Conservation (phyloP, 2,329 filamentous ascomycete species). For the Arthrocladium fulminans region DNA sequence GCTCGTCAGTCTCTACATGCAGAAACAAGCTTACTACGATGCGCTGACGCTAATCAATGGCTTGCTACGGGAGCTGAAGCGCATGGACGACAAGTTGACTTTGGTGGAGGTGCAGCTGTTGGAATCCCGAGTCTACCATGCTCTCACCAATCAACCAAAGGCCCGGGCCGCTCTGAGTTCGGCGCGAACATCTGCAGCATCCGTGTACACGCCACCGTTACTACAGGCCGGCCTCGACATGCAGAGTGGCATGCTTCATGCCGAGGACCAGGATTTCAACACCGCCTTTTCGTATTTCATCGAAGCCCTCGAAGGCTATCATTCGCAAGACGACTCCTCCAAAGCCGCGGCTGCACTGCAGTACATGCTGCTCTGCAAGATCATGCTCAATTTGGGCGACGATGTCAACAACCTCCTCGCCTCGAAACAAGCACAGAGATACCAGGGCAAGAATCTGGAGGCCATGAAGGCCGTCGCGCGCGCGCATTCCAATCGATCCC, state of each 20-base stretch:
- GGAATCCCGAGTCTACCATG: conserved; percentile 95
- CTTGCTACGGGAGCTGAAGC: conserved; percentile 91
- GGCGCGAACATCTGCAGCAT: conserved; percentile 87
- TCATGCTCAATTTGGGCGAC: conserved; percentile 95
- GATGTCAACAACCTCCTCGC: conserved; percentile 92
- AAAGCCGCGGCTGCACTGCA: conserved; percentile 96
- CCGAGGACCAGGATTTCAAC: conserved; percentile 98
- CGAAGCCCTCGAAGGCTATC: conserved; percentile 94
- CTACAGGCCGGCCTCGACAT: conserved; percentile 95
- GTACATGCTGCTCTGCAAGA: conserved; percentile 99
- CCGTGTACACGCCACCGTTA: conserved; percentile 90
- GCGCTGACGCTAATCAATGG: conserved; percentile 93
- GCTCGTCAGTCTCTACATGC: conserved; percentile 88
- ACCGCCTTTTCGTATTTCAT: conserved; percentile 99
- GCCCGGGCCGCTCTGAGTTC: conserved; percentile 89
- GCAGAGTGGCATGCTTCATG: conserved; percentile 98
- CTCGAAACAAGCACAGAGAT: conserved; percentile 93
- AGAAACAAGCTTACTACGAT: conserved; percentile 95
- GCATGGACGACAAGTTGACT: conserved; percentile 95
- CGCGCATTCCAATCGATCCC: conserved; percentile 86
- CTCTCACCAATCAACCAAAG: conserved; percentile 91
- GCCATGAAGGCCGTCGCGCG: conserved; percentile 98
- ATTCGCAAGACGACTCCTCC: conserved; percentile 74
- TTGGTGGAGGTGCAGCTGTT: conserved; percentile 95
- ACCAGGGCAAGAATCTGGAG: conserved; percentile 89